Percentiles rank a stretch among this genome's conserved stretches.
These are phyloP conservation scores for Entophlyctis luteolus DNA, from an alignment of 192 early-diverging fungal genomes.

Conservation along the genomic window DNA sequence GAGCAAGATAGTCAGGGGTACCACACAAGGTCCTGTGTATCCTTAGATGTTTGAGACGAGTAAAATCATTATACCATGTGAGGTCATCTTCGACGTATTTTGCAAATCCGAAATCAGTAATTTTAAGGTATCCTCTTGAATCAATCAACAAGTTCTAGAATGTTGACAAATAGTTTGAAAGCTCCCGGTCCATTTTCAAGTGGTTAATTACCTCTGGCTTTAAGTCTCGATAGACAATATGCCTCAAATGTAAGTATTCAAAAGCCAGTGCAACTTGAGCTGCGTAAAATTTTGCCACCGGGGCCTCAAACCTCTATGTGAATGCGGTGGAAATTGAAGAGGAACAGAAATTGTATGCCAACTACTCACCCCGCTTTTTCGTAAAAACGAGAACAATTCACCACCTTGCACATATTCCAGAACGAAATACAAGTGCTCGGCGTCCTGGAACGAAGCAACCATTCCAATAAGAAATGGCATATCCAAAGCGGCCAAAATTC, in stretches of 20 bases:
- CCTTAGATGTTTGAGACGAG: background rate
- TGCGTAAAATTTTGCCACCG: constrained; percentile 25
- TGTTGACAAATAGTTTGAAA: background rate
- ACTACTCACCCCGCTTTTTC: constrained; percentile 52
- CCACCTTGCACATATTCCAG: constrained; percentile 92
- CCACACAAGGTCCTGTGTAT: constrained; percentile 56
- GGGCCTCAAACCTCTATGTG: constrained; percentile 25
- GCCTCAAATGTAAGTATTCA: constrained; percentile 69
- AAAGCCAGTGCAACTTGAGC: constrained; percentile 20
- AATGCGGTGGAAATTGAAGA: background rate
- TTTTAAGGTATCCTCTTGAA: constrained; percentile 73
- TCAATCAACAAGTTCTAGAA: constrained; percentile 73
- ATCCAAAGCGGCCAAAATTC: constrained; percentile 73
- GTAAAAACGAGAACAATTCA: constrained; percentile 82
- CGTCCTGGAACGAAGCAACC: constrained; percentile 80
- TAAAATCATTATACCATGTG: constrained; percentile 80
- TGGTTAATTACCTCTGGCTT: constrained; percentile 61
- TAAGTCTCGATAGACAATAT: constrained; percentile 81
- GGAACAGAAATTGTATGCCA: background rate
- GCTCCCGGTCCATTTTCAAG: too few species aligned
- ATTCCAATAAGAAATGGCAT: constrained; percentile 87
- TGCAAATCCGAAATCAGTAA: constrained; percentile 87
- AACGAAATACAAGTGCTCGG: constrained; percentile 80
- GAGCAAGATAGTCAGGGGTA: constrained; percentile 73
- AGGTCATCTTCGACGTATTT: constrained; percentile 73